Percentiles rank a stretch among this genome's conserved stretches.
These are phyloP conservation scores for Corymbia citriodora DNA, from an alignment of 441 rosid genomes.

Conservation along the genomic window DNA sequence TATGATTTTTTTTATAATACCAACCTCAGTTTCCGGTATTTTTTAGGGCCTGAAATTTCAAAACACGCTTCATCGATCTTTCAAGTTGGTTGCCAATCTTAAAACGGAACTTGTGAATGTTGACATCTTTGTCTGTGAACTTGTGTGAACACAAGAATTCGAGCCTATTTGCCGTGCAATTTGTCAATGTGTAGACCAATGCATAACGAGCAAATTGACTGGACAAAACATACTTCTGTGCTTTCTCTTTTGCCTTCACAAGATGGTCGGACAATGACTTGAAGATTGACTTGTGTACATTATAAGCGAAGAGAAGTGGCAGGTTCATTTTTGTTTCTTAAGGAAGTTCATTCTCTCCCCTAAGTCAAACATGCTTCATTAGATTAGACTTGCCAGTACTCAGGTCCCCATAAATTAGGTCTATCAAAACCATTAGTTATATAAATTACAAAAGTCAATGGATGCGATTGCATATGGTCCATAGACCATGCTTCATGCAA, in stretches of 20 bases:
- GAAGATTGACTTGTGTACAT: background rate
- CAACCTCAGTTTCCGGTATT: background rate
- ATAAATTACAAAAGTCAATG: background rate
- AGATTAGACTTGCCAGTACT: background rate
- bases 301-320: background rate
- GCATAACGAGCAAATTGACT: background rate
- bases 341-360: background rate
- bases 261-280: background rate
- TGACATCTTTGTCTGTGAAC: background rate
- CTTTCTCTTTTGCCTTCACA: background rate
- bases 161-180: accelerated
- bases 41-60: background rate
- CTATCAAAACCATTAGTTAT: background rate
- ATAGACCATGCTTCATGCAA: too few species aligned
- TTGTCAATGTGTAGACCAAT: background rate
- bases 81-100: background rate
- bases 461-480: background rate
- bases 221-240: background rate
- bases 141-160: background rate
- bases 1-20: background rate
- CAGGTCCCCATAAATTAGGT: background rate
- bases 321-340: background rate
- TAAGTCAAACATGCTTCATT: background rate
- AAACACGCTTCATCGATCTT: background rate
- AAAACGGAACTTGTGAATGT: background rate